A percentile compares a stretch with the other conserved stretches of the same genome.
Evolutionary conservation across 305 asterid genomes (phyloP).

Genomic region (Fraxinus velutina): DNA sequence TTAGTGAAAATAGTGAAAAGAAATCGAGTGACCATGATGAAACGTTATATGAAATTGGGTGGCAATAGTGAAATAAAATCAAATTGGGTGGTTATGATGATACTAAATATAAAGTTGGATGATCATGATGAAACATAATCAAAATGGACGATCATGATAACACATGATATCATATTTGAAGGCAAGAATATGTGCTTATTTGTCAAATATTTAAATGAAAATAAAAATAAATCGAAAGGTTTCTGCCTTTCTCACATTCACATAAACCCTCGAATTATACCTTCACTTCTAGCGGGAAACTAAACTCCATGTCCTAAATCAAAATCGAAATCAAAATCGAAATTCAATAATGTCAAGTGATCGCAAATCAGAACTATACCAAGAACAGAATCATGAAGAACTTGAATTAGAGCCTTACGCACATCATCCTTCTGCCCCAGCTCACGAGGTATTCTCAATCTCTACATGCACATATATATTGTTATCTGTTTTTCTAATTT

Average conservation of each 20-base stretch:
- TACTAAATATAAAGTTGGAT: no score
- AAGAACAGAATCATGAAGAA: constrained; percentile 30
- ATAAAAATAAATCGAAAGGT: not conserved
- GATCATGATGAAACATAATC: no score
- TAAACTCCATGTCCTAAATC: not conserved
- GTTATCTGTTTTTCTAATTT: not conserved
- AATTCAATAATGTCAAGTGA: constrained; percentile 32
- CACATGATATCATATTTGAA: not conserved
- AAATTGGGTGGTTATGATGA: no score
- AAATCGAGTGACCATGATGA: no score
- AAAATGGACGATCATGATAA: no score
- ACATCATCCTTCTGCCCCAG: constrained; percentile 75
- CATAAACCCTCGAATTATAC: not conserved
- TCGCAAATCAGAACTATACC: not conserved
- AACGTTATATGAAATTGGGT: no score
- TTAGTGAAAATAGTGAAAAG: no score
- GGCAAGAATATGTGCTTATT: not conserved
- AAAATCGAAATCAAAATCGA: constrained; percentile 4
- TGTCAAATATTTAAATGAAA: not conserved
- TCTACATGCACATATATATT: not conserved
- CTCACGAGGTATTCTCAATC: constrained; percentile 54
- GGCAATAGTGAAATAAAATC: no score
- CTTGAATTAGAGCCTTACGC: constrained; percentile 33
- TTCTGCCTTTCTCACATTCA: not conserved
- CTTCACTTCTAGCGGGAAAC: not conserved